Base-by-base conservation (phyloP, 352 stramenopile species). In the Peronospora belbahrii region DNA sequence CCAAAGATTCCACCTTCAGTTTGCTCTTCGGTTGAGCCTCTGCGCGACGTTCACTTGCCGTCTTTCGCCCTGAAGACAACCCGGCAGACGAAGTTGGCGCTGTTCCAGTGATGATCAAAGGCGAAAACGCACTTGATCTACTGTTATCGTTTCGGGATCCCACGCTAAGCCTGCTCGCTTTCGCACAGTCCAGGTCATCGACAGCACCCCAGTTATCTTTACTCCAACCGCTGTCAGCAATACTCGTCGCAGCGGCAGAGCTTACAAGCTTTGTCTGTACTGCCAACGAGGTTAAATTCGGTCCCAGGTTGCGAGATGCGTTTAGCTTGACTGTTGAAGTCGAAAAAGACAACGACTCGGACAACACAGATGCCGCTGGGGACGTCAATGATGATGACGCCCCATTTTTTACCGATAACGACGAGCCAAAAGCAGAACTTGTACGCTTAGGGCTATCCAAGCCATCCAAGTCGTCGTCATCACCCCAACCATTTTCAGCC, bases 201-300 rank as follows among this genome's bases (percentile, higher is more conserved):
- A 77, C 67, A 15, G 49, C 71, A 18, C 73, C 77, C 74, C 74
- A 89, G 42, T 74, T 85, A 31, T 87, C 77, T 36, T 85, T 66
- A 8, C 61, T 71, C 77, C 77, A 87, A 2, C 45, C 70, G 19
- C 41, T 70, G 20, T 71, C 65, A 28, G 47, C 58, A 34, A 47
- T 56, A 30, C 59, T 52, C 30, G 77, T 67, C 18, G 68, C 38
- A 28, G 69, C 63, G 0, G 41, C 40, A 19, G 63, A 63, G 0
- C 60, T 35, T 17, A 34, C 13, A 33, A 48, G 19, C 19, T 46
- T 56, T 30, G 55, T 47, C 31, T 53, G 33, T 24, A 30, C 48
- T 23, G 50, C 19, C 3, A 47, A 50, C 19, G 37, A 33, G 2
- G 34, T 18, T 5, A 32, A 41, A 14, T 35, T 41, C 10, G 23